Evolutionary conservation across 2,329 filamentous ascomycete genomes (phyloP).

Genomic region (Diaporthe sp.): DNA sequence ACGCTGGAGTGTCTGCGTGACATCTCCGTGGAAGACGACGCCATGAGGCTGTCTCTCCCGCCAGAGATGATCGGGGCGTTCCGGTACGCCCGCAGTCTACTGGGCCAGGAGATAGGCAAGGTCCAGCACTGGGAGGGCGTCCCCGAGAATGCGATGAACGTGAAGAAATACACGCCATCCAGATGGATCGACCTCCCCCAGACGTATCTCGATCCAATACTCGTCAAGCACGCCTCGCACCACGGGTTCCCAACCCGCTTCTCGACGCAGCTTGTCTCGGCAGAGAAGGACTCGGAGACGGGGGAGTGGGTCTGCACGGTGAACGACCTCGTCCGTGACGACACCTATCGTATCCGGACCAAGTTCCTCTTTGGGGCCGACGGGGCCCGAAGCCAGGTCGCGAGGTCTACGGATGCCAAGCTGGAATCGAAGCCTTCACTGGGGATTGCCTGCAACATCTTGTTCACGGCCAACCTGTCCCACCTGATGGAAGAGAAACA

Average conservation of each 20-base stretch:
- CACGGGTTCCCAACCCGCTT: constrained; percentile 52
- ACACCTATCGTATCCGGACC: constrained; percentile 54
- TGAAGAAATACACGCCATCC: constrained; percentile 49
- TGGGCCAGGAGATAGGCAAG: constrained; percentile 50
- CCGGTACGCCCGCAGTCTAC: constrained; percentile 50
- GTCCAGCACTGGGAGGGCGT: constrained; percentile 53
- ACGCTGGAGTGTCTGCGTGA: constrained; percentile 51
- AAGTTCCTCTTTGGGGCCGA: constrained; percentile 71
- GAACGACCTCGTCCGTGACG: constrained; percentile 47
- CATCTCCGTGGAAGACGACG: constrained; percentile 48
- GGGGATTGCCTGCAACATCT: constrained; percentile 28
- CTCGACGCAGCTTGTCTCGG: constrained; percentile 48
- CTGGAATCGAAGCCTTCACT: constrained; percentile 13
- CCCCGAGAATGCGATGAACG: constrained; percentile 46
- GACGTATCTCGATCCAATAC: constrained; percentile 54
- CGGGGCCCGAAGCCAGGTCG: constrained; percentile 30
- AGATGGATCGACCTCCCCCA: constrained; percentile 45
- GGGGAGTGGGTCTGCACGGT: constrained; percentile 40
- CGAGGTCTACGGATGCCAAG: neutral
- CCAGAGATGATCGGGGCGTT: constrained; percentile 48
- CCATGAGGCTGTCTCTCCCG: constrained; percentile 41
- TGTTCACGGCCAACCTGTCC: constrained; percentile 53
- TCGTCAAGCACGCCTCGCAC: constrained; percentile 50
- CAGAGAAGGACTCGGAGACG: constrained; percentile 36
- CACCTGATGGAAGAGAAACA: constrained; percentile 59